Conservation (phyloP, 1,139 yeast species). For the Wickerhamomyces sp. region DNA sequence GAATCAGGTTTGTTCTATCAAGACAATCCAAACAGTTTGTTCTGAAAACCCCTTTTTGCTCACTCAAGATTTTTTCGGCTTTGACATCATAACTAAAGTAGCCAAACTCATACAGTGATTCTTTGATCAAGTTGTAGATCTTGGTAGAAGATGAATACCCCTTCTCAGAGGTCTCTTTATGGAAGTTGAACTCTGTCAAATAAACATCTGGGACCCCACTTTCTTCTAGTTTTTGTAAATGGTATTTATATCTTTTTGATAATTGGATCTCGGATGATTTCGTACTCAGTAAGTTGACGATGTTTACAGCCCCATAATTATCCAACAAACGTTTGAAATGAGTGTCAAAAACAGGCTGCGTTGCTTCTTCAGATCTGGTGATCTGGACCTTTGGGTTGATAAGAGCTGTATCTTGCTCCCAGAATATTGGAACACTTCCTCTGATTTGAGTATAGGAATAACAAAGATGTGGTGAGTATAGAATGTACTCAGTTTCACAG, state of each 20-base stretch:
- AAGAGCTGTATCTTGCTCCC: conserved; percentile 93
- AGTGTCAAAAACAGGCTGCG: conserved; percentile 81
- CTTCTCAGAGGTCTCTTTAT: conserved; percentile 81
- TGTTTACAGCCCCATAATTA: conserved; percentile 82
- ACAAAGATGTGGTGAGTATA: conserved; percentile 50
- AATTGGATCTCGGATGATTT: conserved; percentile 75
- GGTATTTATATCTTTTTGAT: conserved; percentile 60
- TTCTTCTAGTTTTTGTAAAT: conserved; percentile 35
- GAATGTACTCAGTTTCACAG: conserved; percentile 87
- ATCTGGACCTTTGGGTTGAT: conserved; percentile 83
- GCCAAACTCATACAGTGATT: conserved; percentile 72
- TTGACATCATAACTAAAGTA: conserved; percentile 62
- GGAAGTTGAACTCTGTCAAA: conserved; percentile 88
- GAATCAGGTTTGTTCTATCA: conserved; percentile 90
- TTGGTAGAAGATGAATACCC: conserved; percentile 82
- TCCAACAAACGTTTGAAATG: conserved; percentile 70
- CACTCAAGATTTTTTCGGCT: conserved; percentile 47
- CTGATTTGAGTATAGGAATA: conserved; percentile 83
- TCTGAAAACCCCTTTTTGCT: conserved; percentile 87
- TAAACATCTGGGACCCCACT: conserved; percentile 44
- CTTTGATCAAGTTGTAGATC: conserved; percentile 58
- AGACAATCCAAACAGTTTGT: conserved; percentile 93
- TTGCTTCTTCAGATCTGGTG: conserved; percentile 85
- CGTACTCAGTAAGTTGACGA: conserved; percentile 76
- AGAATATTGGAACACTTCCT: conserved; percentile 93